These are phyloP conservation scores for Laguncularia racemosa DNA, from an alignment of 345 rosid species.

Conservation along the genomic window DNA sequence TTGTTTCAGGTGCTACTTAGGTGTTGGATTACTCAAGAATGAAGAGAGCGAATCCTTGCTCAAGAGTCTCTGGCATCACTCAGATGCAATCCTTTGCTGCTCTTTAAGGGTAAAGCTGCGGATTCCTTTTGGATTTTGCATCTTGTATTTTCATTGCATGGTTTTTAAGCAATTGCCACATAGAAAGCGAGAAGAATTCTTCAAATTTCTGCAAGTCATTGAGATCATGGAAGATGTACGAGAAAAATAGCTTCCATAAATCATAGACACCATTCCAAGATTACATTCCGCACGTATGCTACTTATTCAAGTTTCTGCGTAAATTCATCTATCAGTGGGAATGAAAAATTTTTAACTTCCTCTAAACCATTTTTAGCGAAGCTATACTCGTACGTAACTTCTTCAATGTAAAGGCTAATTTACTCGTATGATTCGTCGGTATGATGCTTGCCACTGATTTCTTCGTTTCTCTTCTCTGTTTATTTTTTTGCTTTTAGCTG, in stretches of 20 bases:
- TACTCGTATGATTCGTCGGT: no score
- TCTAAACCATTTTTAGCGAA: background rate
- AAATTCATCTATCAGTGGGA: no score
- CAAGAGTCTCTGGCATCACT: slow-evolving; percentile 80
- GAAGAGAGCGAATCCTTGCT: slow-evolving; percentile 68
- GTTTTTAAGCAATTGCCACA: no score
- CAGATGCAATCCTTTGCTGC: slow-evolving; percentile 88
- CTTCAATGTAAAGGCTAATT: no score
- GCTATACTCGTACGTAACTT: background rate
- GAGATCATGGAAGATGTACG: no score
- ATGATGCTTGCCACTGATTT: background rate
- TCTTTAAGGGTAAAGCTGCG: slow-evolving; percentile 54
- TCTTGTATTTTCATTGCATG: no score
- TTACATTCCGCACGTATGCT: background rate
- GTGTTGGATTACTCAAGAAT: slow-evolving; percentile 68
- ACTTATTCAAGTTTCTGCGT: slow-evolving; percentile 1
- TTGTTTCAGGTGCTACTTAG: slow-evolving; percentile 58
- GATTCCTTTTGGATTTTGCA: background rate
- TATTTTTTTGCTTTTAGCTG: background rate
- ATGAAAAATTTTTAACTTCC: no score
- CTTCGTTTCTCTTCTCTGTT: background rate
- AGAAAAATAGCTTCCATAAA: no score
- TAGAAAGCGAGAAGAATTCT: no score
- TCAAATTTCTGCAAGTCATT: no score
- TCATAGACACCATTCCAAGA: no score